Evolutionary conservation across 2,329 filamentous ascomycete species (phyloP).

Genomic region (Pleomassaria siparia): DNA sequence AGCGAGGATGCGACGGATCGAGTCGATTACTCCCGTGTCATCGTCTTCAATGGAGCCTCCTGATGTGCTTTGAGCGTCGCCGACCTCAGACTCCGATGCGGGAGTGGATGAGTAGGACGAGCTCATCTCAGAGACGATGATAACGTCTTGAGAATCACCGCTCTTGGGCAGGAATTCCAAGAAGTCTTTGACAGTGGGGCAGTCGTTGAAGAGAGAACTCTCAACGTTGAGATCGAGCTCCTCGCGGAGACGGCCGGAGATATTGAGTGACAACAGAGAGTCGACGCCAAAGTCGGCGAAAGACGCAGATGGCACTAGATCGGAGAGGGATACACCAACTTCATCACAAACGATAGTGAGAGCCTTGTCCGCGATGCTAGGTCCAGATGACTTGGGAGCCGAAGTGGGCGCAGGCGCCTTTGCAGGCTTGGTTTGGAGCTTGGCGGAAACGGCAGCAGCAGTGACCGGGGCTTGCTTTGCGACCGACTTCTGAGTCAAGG

Average conservation of each 20-base stretch:
- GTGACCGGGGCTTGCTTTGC: constrained; percentile 8
- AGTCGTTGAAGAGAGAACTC: constrained; percentile 39
- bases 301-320: constrained; percentile 5
- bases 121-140: constrained; percentile 7
- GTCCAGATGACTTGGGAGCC: constrained; percentile 1
- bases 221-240: constrained; percentile 18
- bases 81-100: constrained; percentile 2
- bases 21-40: constrained; percentile 6
- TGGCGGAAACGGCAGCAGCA: constrained; percentile 10
- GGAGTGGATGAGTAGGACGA: constrained; percentile 1
- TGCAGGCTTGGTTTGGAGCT: constrained; percentile 6
- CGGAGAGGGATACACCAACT: constrained; percentile 4
- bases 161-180: constrained; percentile 4
- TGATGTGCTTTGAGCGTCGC: constrained; percentile 5
- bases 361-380: constrained; percentile 4
- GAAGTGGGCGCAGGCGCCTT: not conserved
- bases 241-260: constrained; percentile 16
- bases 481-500: not conserved
- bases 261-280: constrained; percentile 28
- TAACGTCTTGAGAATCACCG: constrained; percentile 3
- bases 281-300: constrained; percentile 34
- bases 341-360: constrained; percentile 13
- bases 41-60: constrained; percentile 9
- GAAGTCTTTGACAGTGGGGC: constrained; percentile 61
- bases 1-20: constrained; percentile 10